phyloP scores from a whole-genome alignment of 1,139 yeast genomes.

The Spathaspora sp. region DNA sequence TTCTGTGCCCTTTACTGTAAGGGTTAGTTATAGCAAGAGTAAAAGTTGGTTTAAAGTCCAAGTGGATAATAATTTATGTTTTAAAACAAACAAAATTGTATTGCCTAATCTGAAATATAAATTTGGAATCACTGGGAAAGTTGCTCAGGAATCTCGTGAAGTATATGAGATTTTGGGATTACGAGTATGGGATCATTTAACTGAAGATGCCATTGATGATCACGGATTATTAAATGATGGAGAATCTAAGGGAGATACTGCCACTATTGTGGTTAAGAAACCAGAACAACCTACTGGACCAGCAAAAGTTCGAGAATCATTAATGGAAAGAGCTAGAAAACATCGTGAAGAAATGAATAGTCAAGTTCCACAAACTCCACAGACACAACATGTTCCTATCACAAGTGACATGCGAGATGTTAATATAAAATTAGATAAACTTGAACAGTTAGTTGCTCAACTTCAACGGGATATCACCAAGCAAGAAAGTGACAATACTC shows the following conservation, averaged over 20 bases:
- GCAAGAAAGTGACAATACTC: no score
- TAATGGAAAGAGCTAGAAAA: slow-evolving; percentile 37
- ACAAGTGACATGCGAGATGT: not conserved
- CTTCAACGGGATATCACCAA: not conserved
- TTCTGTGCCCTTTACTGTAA: slow-evolving; percentile 65
- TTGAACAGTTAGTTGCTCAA: slow-evolving; percentile 3
- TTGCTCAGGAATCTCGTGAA: slow-evolving; percentile 45
- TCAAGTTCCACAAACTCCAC: slow-evolving; percentile 8
- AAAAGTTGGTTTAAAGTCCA: slow-evolving; percentile 56
- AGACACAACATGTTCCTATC: not conserved
- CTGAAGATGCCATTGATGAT: slow-evolving; percentile 58
- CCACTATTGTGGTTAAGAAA: slow-evolving; percentile 16
- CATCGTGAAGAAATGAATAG: slow-evolving; percentile 22
- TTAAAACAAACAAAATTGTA: slow-evolving; percentile 56
- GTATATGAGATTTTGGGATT: slow-evolving; percentile 60
- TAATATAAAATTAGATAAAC: slow-evolving; percentile 7
- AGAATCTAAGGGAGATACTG: slow-evolving; percentile 24
- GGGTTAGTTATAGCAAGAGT: slow-evolving; percentile 55
- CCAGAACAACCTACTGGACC: slow-evolving; percentile 9
- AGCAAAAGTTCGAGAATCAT: slow-evolving; percentile 29
- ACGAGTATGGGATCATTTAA: slow-evolving; percentile 51
- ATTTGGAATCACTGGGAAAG: slow-evolving; percentile 53
- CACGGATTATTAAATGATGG: slow-evolving; percentile 52
- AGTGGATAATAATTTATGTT: slow-evolving; percentile 67
- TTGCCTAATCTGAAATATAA: slow-evolving; percentile 35